These are phyloP conservation scores for Cryptococcus sp. DNA, from an alignment of 1,284 basidiomycete genomes.

Conservation along the genomic window DNA sequence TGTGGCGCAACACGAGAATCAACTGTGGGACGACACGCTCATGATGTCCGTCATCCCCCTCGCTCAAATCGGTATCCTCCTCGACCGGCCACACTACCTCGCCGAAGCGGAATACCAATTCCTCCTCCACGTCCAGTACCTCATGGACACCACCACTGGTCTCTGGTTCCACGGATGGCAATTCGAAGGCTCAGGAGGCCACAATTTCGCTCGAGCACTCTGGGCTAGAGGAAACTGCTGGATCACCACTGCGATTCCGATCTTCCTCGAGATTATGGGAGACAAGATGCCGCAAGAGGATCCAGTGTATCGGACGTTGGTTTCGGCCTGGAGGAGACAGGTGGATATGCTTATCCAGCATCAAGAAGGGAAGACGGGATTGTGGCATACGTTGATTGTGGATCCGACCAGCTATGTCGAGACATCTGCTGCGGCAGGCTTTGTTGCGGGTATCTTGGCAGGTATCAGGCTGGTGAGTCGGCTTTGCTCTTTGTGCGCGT, in stretches of 20 bases:
- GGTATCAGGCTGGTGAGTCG: conserved; percentile 49
- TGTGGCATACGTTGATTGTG: conserved; percentile 61
- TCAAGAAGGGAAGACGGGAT: conserved; percentile 53
- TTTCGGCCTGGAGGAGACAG: conserved; percentile 52
- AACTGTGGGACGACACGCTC: conserved; percentile 63
- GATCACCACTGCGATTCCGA: conserved; percentile 58
- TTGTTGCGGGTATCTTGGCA: conserved; percentile 58
- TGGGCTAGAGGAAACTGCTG: conserved; percentile 65
- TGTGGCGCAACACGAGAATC: conserved; percentile 53
- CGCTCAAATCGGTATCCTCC: conserved; percentile 58
- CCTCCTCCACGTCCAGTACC: conserved; percentile 49
- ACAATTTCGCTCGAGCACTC: conserved; percentile 53
- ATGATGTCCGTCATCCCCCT: conserved; percentile 58
- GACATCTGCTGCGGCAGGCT: conserved; percentile 57
- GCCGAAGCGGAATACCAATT: conserved; percentile 60
- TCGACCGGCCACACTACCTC: conserved; percentile 54
- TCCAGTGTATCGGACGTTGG: conserved; percentile 52
- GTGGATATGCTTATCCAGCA: conserved; percentile 54
- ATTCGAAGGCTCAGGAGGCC: conserved; percentile 19
- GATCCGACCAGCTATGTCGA: conserved; percentile 58
- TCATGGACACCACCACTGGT: conserved; percentile 35
- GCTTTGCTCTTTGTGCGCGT: not conserved
- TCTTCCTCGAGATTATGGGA: conserved; percentile 55
- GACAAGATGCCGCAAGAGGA: conserved; percentile 47
- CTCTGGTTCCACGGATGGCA: conserved; percentile 49